These are phyloP conservation scores for Spongospora subterranea DNA, from an alignment of 208 protist species.

Conservation along the genomic window DNA sequence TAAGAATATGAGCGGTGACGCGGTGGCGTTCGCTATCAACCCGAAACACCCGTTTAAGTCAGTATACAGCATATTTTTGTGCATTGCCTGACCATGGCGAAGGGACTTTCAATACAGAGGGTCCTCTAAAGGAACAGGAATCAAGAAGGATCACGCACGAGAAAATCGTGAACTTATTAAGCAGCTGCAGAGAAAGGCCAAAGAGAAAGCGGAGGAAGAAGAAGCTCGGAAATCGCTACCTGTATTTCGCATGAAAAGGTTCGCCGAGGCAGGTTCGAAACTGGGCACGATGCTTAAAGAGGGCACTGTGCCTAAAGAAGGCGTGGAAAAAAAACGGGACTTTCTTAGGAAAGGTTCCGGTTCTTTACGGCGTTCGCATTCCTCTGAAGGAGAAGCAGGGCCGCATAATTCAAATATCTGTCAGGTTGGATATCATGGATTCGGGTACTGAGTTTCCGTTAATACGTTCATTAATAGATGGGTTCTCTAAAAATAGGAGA, in stretches of 20 bases:
- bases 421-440: too few species aligned
- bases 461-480: not conserved
- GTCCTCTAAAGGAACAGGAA: not conserved
- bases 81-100: not conserved
- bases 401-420: too few species aligned
- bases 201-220: not conserved
- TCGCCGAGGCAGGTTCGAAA: constrained; percentile 7
- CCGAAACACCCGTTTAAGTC: constrained; percentile 50
- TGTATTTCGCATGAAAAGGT: constrained; percentile 36
- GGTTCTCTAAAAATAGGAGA: not conserved
- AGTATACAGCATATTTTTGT: not conserved
- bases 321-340: not conserved
- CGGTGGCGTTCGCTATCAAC: constrained; percentile 10
- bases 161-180: constrained; percentile 40
- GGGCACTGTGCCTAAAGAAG: not conserved
- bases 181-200: constrained; percentile 15
- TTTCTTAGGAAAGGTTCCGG: not conserved
- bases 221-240: not conserved
- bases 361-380: not conserved
- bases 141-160: constrained; percentile 40
- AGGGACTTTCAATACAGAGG: constrained; percentile 13
- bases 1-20: constrained; percentile 31
- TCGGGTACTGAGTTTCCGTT: not conserved
- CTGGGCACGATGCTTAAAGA: not conserved
- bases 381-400: too few species aligned